Evolutionary conservation across 2,329 filamentous ascomycete genomes (phyloP), one percentile per base, ranked within the genome.

Genomic region (Bretziella fagacearum): DNA sequence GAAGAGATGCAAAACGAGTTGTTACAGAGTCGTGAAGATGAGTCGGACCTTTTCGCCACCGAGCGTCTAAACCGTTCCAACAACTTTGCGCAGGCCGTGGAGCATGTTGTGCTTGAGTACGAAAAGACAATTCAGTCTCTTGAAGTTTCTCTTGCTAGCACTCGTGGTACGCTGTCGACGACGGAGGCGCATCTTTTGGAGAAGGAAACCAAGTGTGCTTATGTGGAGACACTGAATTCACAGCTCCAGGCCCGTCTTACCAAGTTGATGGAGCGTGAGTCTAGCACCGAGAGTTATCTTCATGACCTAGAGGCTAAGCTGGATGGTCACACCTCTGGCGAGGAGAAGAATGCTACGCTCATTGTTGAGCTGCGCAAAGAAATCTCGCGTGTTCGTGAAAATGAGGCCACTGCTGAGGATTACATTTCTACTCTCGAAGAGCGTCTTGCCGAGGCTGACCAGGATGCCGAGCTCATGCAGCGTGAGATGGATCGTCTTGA

Each of bases 391-490:
- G 75, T 87, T 13, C 78, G 87, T 42, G 91, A 95, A 56, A 95
- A 86, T 55, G 91, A 98, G 64, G 74, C 80, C 3, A 81, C 81
- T 32, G 86, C 80, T 54, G 91, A 98, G 60, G 91, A 96, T 54
- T 98, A 98, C 61, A 96, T 98, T 46, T 93, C 89, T 1, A 96
- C 87, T 0, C 68, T 98, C 8, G 91, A 98, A 60, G 91, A 96
- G 64, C 81, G 89, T 18, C 73, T 98, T 6, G 91, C 91, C 1
- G 91, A 98, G 62, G 81, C 89, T 2, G 91, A 98, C 57, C 89
- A 96, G 61, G 91, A 98, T 59, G 78, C 84, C 53, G 91, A 96
- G 60, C 67, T 95, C 51, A 95, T 98, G 89, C 86, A 94, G 60
- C 84, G 89, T 29, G 91, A 98, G 58, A 84, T 98, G 53, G 84